Base-by-base conservation (phyloP, 2,329 filamentous ascomycete genomes). In the Penicillium fuscoglaucum region DNA sequence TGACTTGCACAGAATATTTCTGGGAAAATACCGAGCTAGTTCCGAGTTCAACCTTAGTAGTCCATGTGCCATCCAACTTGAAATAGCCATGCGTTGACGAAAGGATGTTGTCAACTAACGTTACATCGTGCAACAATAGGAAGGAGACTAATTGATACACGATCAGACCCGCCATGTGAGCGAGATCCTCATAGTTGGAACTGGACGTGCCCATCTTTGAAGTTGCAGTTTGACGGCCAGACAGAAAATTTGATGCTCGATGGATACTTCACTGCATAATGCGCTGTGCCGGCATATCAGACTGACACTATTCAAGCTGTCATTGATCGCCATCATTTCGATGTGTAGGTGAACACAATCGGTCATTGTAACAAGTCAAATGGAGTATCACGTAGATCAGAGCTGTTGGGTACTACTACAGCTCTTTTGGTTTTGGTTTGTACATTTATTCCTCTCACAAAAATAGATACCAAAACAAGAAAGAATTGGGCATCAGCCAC, bases 1-100 rank as follows among this genome's bases (percentile, higher is more conserved):
- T 80, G n/a, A 35, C 63, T 58, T 0, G 72, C 74, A 4, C 68
- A 64, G 53, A 72, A 80, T 0, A 73, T 79, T 28, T 28, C 28
- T 28, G 28, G 28, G 28, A 28, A 8, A 28, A 28, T 9, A 28
- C 28, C 28, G 28, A 28, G 28, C 28, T 28, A 28, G 28, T 28
- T 8, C 28, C 8, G 28, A 28, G 28, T 28, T 28, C 28, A 8
- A 8, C 28, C 28, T 7, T 28, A 28, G 28, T 28, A 28, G 8
- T 9, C 28, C 28, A 28, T 28, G 7, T 28, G 28, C 2, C 28
- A 28, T 28, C 8, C 28, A 28, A 28, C 28, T 28, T 28, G 28
- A 9, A 28, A 28, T 9, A 9, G 28, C 28, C 28, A 28, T 28
- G 28, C 28, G 28, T 28, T 28, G 28, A 28, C 8, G 28, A 8